phyloP scores from a whole-genome alignment of 805 yeast species.

The Ogataea kodamae region DNA sequence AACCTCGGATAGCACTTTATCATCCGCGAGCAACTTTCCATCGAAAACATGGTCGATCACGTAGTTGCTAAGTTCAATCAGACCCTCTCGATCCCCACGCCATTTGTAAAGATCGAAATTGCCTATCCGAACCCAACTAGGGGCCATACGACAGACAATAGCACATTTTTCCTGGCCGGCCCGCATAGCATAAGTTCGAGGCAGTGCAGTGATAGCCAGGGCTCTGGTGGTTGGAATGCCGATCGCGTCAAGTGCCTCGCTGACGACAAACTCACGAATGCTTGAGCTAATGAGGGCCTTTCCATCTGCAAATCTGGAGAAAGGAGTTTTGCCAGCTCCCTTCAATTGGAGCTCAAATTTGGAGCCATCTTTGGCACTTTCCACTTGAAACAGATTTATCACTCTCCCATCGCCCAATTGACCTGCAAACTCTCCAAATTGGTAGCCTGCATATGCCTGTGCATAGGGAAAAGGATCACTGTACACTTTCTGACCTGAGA shows the following conservation, averaged over 20 bases:
- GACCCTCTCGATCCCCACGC: conserved; percentile 63
- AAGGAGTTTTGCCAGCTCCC: conserved; percentile 92
- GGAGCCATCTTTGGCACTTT: conserved; percentile 39
- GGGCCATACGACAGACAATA: conserved; percentile 77
- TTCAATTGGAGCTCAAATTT: conserved; percentile 74
- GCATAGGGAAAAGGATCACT: conserved; percentile 66
- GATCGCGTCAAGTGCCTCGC: conserved; percentile 75
- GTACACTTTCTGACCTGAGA: conserved; percentile 55
- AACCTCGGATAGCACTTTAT: conserved; percentile 32
- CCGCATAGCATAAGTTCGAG: conserved; percentile 74
- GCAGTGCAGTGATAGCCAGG: conserved; percentile 64
- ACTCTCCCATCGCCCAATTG: conserved; percentile 97
- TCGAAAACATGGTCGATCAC: conserved; percentile 62
- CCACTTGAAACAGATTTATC: conserved; percentile 70
- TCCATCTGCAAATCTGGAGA: conserved; percentile 93
- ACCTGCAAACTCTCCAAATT: conserved; percentile 95
- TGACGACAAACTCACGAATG: conserved; percentile 79
- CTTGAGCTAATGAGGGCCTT: conserved; percentile 88
- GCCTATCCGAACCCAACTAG: conserved; percentile 84
- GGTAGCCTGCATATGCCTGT: conserved; percentile 93
- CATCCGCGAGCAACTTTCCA: conserved; percentile 26
- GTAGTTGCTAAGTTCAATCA: conserved; percentile 65
- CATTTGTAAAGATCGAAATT: conserved; percentile 79
- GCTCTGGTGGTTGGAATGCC: conserved; percentile 90
- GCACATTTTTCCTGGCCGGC: conserved; percentile 77